Percentiles rank a stretch among this genome's conserved stretches.
These are phyloP conservation scores for Trichoderma koningiopsis DNA, from an alignment of 2,329 filamentous ascomycete species.

Conservation along the genomic window DNA sequence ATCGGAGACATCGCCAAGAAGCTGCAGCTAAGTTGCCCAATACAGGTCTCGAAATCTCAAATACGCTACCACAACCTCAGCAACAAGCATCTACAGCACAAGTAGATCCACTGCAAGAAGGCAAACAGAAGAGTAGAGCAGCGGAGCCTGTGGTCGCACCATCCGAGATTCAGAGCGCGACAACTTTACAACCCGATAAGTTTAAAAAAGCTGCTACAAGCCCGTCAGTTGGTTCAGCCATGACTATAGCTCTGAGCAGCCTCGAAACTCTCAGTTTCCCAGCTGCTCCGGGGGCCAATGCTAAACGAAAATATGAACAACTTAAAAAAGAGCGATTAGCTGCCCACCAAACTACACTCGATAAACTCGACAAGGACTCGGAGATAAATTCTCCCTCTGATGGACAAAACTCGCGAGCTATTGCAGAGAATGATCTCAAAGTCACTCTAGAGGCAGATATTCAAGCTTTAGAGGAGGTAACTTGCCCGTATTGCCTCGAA, in stretches of 20 bases:
- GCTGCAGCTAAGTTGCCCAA: neutral
- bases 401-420: neutral
- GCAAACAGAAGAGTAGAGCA: neutral
- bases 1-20: conserved; percentile 22
- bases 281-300: neutral
- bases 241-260: neutral
- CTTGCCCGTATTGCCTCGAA: neutral
- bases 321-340: neutral
- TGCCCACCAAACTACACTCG: neutral
- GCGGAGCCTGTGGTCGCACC: neutral
- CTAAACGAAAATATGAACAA: neutral
- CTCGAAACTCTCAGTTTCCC: neutral
- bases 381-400: too few species aligned
- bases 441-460: neutral
- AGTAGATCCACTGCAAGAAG: neutral
- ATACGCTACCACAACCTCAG: too few species aligned
- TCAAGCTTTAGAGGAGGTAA: neutral
- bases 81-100: too few species aligned
- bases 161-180: neutral
- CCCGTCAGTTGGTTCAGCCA: neutral
- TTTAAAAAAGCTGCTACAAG: neutral
- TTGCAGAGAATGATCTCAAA: neutral
- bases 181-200: neutral
- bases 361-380: neutral
- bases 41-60: too few species aligned